These are phyloP conservation scores for Termitomyces sp. DNA, from an alignment of 768 basidiomycete species.

Conservation along the genomic window DNA sequence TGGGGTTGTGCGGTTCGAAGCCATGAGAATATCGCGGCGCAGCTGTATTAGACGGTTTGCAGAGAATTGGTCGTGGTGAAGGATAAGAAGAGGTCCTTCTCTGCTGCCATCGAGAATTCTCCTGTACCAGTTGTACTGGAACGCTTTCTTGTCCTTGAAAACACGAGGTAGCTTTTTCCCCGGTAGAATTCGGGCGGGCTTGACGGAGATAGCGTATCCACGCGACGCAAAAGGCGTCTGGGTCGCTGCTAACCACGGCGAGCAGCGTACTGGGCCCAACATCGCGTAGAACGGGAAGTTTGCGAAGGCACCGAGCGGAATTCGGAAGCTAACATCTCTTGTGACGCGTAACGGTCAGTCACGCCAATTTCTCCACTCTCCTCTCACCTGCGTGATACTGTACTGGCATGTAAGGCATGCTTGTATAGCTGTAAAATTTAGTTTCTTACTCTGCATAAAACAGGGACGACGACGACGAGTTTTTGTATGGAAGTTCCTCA, in stretches of 20 bases:
- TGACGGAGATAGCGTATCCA: constrained; percentile 55
- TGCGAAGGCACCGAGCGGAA: constrained; percentile 9
- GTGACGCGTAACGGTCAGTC: constrained; percentile 15
- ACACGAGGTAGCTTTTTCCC: constrained; percentile 58
- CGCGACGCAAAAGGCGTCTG: constrained; percentile 30
- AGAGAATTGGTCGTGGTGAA: constrained; percentile 74
- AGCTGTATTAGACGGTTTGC: constrained; percentile 65
- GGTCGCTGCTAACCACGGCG: constrained; percentile 15
- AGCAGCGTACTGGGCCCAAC: constrained; percentile 26
- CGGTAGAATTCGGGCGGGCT: constrained; percentile 45
- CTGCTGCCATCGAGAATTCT: constrained; percentile 59
- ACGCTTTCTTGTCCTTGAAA: constrained; percentile 76
- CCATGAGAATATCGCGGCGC: constrained; percentile 60
- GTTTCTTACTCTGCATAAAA: not conserved
- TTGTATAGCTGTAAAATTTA: not conserved
- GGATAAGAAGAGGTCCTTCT: constrained; percentile 66
- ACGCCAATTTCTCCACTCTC: constrained; percentile 1
- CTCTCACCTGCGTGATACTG: not conserved
- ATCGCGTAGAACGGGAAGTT: constrained; percentile 7
- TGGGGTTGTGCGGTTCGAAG: constrained; percentile 44
- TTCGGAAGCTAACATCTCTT: constrained; percentile 15
- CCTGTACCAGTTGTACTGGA: constrained; percentile 77
- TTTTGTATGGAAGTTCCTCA: constrained; percentile 62
- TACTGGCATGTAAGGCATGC: constrained; percentile 12
- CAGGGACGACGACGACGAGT: constrained; percentile 82